Evolutionary conservation across 768 basidiomycete species (phyloP).

Genomic region (Kondoa subrosea): DNA sequence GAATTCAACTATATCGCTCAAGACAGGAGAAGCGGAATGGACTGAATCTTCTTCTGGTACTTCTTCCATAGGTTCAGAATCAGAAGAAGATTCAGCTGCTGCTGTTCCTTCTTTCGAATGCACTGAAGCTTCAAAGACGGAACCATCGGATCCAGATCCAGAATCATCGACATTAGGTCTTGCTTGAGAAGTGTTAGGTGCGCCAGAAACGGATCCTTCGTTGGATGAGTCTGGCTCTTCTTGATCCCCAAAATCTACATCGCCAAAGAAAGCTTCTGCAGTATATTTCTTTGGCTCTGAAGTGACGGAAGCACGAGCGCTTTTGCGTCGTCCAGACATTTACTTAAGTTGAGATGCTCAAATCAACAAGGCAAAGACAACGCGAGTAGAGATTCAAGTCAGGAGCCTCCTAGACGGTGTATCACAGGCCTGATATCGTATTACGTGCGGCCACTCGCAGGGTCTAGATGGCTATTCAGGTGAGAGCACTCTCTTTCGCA

Average conservation of each 20-base stretch:
- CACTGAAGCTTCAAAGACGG: neutral
- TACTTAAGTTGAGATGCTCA: neutral
- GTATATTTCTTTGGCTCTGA: neutral
- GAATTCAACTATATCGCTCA: neutral
- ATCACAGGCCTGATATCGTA: no score
- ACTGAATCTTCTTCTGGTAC: neutral
- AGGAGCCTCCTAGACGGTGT: no score
- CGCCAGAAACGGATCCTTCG: no score
- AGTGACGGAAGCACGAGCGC: neutral
- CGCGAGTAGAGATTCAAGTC: no score
- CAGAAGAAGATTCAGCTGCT: neutral
- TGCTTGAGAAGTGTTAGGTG: no score
- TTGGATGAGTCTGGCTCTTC: neutral
- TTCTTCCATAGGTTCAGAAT: neutral
- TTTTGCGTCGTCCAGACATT: neutral
- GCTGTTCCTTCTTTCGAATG: neutral
- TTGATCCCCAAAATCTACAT: neutral
- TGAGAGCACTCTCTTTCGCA: no score
- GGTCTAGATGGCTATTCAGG: no score
- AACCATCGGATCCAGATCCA: neutral
- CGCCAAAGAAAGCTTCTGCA: neutral
- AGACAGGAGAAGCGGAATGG: neutral
- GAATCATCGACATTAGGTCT: neutral
- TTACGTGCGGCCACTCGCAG: no score
- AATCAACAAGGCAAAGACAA: neutral